phyloP scores from a whole-genome alignment of 352 stramenopile species.

The Globisporangium solare region DNA sequence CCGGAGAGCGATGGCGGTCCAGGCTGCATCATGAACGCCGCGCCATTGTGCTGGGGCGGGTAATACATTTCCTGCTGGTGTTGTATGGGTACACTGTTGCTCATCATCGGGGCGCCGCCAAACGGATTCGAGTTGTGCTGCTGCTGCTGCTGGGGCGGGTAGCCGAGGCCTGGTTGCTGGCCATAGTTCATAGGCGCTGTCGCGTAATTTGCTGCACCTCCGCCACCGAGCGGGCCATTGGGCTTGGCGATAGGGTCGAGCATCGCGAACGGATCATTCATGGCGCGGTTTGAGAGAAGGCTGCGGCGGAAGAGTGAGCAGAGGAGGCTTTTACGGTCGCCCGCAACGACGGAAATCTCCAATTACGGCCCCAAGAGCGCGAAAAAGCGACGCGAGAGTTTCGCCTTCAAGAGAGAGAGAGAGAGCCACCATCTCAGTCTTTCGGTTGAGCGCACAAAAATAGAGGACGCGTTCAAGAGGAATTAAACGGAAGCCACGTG shows the following conservation, averaged over 20 bases:
- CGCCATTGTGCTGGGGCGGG: constrained; percentile 24
- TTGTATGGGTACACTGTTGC: constrained; percentile 11
- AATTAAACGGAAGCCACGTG: too few relatives aligned
- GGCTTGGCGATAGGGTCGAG: constrained; percentile 46
- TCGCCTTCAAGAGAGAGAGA: too few relatives aligned
- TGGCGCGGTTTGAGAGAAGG: constrained; percentile 12
- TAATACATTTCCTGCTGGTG: constrained; percentile 28
- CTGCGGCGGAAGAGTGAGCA: not conserved
- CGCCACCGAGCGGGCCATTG: constrained; percentile 15
- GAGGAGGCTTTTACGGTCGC: not conserved
- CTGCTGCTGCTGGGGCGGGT: constrained; percentile 10
- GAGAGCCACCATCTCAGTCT: too few relatives aligned
- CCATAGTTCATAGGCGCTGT: constrained; percentile 20
- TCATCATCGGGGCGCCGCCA: constrained; percentile 25
- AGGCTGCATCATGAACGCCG: constrained; percentile 66
- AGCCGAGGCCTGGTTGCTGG: constrained; percentile 16
- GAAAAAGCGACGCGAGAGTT: not conserved
- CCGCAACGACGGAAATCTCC: not conserved
- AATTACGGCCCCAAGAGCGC: constrained; percentile 2
- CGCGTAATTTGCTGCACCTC: constrained; percentile 14
- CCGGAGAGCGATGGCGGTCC: constrained; percentile 36
- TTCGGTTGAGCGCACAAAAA: too few relatives aligned
- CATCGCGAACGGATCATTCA: constrained; percentile 69
- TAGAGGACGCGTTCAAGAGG: too few relatives aligned
- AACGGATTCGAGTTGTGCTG: constrained; percentile 34